Evolutionary conservation across 352 stramenopile species (phyloP).

Genomic region (Phytophthora constricta): DNA sequence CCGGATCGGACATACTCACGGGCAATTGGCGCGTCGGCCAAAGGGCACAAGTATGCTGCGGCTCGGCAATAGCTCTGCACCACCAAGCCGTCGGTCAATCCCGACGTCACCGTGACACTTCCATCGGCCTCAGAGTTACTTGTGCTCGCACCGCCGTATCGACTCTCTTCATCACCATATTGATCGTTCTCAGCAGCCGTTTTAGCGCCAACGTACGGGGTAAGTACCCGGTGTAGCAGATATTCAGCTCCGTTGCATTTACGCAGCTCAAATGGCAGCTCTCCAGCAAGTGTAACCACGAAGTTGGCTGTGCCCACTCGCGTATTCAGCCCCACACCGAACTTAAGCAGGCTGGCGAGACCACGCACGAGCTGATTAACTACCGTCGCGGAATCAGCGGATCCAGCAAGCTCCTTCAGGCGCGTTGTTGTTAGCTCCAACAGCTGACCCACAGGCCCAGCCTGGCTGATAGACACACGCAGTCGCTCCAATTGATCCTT

Average conservation of each 20-base stretch:
- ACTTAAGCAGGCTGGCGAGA: conserved; percentile 64
- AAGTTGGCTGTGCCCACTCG: conserved; percentile 84
- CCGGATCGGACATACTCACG: conserved; percentile 67
- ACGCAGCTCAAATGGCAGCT: conserved; percentile 76
- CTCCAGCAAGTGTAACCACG: conserved; percentile 64
- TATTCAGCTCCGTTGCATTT: conserved; percentile 67
- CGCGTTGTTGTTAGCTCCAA: conserved; percentile 63
- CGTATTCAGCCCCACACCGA: conserved; percentile 84
- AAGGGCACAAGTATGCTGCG: conserved; percentile 72
- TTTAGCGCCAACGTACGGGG: conserved; percentile 64
- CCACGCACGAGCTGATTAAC: conserved; percentile 61
- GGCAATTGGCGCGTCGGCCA: conserved; percentile 55
- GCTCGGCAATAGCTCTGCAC: conserved; percentile 79
- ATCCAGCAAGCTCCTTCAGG: conserved; percentile 59
- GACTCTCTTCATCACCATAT: conserved; percentile 69
- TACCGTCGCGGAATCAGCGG: conserved; percentile 48
- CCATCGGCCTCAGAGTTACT: conserved; percentile 12
- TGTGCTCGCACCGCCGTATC: conserved; percentile 41
- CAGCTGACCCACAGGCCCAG: conserved; percentile 76
- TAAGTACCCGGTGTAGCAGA: conserved; percentile 59
- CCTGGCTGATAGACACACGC: conserved; percentile 79
- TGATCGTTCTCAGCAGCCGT: conserved; percentile 73
- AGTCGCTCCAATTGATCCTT: conserved; percentile 83
- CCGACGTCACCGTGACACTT: conserved; percentile 27
- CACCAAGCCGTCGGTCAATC: conserved; percentile 63